Conservation (phyloP, 495 filamentous ascomycete species). For the Neurospora sp. region DNA sequence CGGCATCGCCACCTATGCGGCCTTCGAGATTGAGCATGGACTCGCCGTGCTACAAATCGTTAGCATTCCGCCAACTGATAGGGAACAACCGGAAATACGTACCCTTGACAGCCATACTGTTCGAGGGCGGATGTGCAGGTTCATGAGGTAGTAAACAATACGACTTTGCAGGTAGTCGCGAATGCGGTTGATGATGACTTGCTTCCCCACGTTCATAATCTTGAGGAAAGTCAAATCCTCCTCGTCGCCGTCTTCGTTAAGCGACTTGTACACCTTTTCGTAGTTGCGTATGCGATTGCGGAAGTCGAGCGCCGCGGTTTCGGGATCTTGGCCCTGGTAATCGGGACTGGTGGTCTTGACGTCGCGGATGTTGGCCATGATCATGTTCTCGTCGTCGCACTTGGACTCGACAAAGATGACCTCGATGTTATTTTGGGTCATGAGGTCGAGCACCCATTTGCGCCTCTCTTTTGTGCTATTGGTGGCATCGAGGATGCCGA, state of each 20-base stretch:
- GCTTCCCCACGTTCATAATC: slow-evolving; percentile 88
- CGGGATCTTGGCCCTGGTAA: slow-evolving; percentile 88
- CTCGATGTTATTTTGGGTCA: slow-evolving; percentile 63
- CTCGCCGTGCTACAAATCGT: slow-evolving; percentile 67
- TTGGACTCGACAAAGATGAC: slow-evolving; percentile 92
- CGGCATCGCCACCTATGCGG: slow-evolving; percentile 83
- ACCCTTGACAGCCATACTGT: slow-evolving; percentile 96
- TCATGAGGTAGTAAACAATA: slow-evolving; percentile 96
- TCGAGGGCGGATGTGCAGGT: slow-evolving; percentile 92
- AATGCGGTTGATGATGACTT: slow-evolving; percentile 95
- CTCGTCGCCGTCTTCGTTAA: slow-evolving; percentile 69
- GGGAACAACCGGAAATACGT: slow-evolving; percentile 25
- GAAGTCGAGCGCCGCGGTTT: slow-evolving; percentile 81
- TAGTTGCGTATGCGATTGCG: slow-evolving; percentile 91
- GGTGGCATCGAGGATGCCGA: slow-evolving; percentile 90
- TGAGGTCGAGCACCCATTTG: slow-evolving; percentile 78
- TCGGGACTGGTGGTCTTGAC: slow-evolving; percentile 96
- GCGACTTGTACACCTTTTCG: slow-evolving; percentile 88
- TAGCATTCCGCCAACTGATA: slow-evolving; percentile 3
- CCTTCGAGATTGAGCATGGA: slow-evolving; percentile 82
- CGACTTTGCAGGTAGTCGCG: slow-evolving; percentile 93
- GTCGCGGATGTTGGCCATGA: slow-evolving; percentile 95
- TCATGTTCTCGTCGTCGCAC: slow-evolving; percentile 87
- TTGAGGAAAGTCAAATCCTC: slow-evolving; percentile 84
- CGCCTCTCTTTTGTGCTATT: slow-evolving; percentile 87